Percentiles rank a stretch among this genome's conserved stretches.
phyloP scores from a whole-genome alignment of 2,329 filamentous ascomycete species.

The Fusarium citri region DNA sequence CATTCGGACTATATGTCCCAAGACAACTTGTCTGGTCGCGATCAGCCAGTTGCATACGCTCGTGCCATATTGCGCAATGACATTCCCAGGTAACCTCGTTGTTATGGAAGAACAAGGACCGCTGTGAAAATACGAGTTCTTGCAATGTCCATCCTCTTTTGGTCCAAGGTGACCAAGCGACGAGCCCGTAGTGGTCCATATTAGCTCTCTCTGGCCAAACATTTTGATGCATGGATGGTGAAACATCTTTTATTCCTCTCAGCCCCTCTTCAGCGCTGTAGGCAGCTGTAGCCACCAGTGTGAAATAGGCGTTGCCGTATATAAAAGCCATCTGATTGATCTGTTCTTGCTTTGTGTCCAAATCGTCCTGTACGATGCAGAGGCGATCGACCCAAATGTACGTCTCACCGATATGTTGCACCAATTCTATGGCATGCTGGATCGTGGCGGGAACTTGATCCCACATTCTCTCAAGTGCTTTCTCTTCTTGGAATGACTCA shows the following conservation, averaged over 20 bases:
- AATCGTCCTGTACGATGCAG: not conserved
- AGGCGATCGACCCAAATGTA: not conserved
- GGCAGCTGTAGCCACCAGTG: not conserved
- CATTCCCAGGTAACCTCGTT: not conserved
- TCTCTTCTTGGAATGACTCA: not conserved
- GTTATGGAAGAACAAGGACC: not conserved
- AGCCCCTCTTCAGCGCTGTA: not conserved
- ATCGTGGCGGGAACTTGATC: not conserved
- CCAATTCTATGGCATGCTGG: not conserved
- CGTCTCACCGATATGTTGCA: not conserved
- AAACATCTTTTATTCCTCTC: not conserved
- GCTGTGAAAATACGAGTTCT: not conserved
- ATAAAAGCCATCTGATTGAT: not conserved
- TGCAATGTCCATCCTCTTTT: not conserved
- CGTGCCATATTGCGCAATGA: not conserved
- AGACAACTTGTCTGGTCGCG: not conserved
- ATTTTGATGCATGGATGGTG: not conserved
- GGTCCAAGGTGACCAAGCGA: not conserved
- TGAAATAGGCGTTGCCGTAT: not conserved
- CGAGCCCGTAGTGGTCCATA: not conserved
- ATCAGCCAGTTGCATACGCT: not conserved
- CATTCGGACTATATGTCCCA: not conserved
- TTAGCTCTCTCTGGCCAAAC: not conserved
- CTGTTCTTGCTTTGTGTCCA: not conserved
- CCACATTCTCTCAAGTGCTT: not conserved